Evolutionary conservation across 2,329 filamentous ascomycete species (phyloP).

Genomic region (Colletotrichum sp.): DNA sequence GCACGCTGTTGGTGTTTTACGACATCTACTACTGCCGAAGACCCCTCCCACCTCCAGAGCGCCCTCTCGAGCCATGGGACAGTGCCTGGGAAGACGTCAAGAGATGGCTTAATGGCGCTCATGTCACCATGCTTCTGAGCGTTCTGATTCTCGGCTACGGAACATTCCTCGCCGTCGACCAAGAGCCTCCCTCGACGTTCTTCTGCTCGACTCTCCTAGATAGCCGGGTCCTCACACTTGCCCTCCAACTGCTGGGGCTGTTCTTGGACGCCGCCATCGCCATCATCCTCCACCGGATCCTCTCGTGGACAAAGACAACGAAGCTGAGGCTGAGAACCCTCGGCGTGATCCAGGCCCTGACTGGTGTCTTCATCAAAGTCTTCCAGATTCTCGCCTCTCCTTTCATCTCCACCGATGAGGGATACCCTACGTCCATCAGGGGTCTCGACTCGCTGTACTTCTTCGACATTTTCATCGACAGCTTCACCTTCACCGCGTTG

Average conservation of each 20-base stretch:
- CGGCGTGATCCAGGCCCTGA: constrained; percentile 44
- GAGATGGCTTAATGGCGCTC: constrained; percentile 51
- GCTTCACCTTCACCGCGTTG: constrained; percentile 48
- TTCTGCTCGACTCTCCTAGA: constrained; percentile 54
- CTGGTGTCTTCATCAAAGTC: constrained; percentile 42
- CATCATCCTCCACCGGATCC: constrained; percentile 54
- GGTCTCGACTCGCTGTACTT: constrained; percentile 50
- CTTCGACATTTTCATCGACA: constrained; percentile 55
- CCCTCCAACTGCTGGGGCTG: constrained; percentile 51
- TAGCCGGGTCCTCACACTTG: constrained; percentile 36
- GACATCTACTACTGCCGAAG: constrained; percentile 45
- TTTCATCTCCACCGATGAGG: constrained; percentile 26
- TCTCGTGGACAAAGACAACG: constrained; percentile 56
- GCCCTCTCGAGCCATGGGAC: constrained; percentile 51
- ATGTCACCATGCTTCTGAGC: constrained; percentile 39
- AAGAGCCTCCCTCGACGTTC: constrained; percentile 52
- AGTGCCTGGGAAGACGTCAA: constrained; percentile 52
- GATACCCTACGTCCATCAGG: constrained; percentile 25
- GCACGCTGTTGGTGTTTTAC: constrained; percentile 48
- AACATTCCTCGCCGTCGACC: constrained; percentile 43
- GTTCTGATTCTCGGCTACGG: constrained; percentile 46
- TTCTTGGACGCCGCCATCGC: constrained; percentile 51
- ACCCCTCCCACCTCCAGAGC: constrained; percentile 32
- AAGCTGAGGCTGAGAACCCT: constrained; percentile 51
- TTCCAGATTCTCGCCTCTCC: constrained; percentile 40